These are phyloP conservation scores for Exophiala sp. DNA, from an alignment of 2,329 filamentous ascomycete genomes.

Conservation along the genomic window DNA sequence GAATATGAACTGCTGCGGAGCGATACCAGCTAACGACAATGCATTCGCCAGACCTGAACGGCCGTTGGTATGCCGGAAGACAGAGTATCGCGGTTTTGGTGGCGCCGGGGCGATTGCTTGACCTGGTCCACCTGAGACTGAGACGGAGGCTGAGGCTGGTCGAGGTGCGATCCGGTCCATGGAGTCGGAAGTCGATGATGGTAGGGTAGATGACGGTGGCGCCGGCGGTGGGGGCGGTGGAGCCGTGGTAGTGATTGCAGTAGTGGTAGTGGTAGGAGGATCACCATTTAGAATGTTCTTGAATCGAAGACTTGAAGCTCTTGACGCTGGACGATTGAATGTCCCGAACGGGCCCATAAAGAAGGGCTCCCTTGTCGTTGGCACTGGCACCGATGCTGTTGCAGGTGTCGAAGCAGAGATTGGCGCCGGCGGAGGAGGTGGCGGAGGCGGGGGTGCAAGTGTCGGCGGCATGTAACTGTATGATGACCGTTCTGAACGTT, in stretches of 20 bases:
- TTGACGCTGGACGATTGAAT: too few species aligned
- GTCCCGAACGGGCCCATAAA: too few species aligned
- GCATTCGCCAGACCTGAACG: background rate
- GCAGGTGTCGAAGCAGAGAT: too few species aligned
- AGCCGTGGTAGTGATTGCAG: background rate
- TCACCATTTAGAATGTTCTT: too few species aligned
- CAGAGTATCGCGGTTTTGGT: constrained; percentile 4
- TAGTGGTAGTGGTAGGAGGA: background rate
- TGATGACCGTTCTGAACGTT: constrained; percentile 10
- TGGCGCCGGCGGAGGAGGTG: constrained; percentile 1
- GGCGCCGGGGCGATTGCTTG: constrained; percentile 23
- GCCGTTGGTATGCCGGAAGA: constrained; percentile 12
- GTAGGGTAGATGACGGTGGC: background rate
- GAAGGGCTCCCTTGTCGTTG: too few species aligned
- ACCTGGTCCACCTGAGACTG: constrained; percentile 15
- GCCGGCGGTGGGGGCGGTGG: constrained; percentile 1
- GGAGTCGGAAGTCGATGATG: background rate
- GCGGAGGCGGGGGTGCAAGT: constrained; percentile 9
- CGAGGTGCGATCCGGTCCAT: background rate
- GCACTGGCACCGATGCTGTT: too few species aligned
- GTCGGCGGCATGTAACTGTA: constrained; percentile 21
- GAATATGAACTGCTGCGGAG: constrained; percentile 20
- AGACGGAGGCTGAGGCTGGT: background rate
- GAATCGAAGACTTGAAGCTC: too few species aligned
- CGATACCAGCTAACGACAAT: background rate